Conservation (phyloP, 1,139 yeast species). For the Citeromyces hawaiiensis region DNA sequence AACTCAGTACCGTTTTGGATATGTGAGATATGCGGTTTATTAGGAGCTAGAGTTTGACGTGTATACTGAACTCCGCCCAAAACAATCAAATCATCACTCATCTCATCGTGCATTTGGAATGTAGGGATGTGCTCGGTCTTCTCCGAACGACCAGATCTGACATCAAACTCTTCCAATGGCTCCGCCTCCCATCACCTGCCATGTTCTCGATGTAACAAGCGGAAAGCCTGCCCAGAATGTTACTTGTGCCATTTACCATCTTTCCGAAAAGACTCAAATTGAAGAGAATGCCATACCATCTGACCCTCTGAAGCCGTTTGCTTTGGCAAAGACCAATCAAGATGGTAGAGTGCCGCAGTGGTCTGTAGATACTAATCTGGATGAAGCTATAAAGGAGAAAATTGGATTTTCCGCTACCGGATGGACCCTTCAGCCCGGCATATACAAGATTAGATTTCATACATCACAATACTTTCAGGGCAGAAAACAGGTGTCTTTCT, state of each 20-base stretch:
- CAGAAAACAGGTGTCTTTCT: constrained; percentile 34
- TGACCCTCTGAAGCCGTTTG: constrained; percentile 26
- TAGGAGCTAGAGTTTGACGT: constrained; percentile 20
- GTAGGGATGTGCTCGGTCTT: background rate
- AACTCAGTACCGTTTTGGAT: constrained; percentile 14
- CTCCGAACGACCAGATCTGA: background rate
- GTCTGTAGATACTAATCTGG: constrained; percentile 32
- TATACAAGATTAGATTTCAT: constrained; percentile 63
- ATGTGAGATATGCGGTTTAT: constrained; percentile 18
- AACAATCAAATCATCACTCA: background rate
- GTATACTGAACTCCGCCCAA: background rate
- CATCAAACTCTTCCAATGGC: constrained; percentile 4
- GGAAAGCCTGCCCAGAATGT: constrained; percentile 73
- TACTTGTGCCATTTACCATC: constrained; percentile 38
- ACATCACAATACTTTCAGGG: constrained; percentile 51
- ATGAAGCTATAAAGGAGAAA: constrained; percentile 8
- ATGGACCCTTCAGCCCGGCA: constrained; percentile 44
- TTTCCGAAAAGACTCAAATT: constrained; percentile 18
- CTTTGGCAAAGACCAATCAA: constrained; percentile 50
- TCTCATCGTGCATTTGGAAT: background rate
- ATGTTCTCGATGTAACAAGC: constrained; percentile 69
- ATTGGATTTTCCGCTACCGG: constrained; percentile 23
- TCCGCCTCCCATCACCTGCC: constrained; percentile 62
- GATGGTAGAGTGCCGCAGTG: constrained; percentile 74
- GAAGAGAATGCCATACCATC: constrained; percentile 16